These are phyloP conservation scores for Glomus cerebriforme DNA, from an alignment of 192 early-diverging fungal species.

Conservation along the genomic window DNA sequence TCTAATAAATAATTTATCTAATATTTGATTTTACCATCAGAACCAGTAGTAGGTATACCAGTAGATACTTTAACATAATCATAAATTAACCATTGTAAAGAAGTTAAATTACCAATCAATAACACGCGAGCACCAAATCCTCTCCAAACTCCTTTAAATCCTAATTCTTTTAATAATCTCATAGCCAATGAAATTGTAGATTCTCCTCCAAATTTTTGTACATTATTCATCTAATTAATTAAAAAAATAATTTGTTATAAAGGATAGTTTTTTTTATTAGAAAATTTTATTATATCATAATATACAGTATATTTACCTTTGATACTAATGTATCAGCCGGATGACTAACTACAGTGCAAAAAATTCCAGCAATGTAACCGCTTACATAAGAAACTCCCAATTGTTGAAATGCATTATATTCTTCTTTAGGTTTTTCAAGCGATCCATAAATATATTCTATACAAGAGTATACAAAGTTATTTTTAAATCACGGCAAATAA, in stretches of 20 bases:
- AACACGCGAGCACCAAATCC: slow-evolving; percentile 84
- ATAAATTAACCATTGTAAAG: slow-evolving; percentile 83
- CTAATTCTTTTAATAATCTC: slow-evolving; percentile 62
- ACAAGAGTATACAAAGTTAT: not conserved
- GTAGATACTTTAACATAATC: slow-evolving; percentile 43
- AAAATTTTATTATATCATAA: no score
- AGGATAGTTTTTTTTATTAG: no score
- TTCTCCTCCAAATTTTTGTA: slow-evolving; percentile 57
- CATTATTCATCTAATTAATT: slow-evolving; percentile 52
- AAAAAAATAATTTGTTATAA: no score
- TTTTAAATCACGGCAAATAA: no score
- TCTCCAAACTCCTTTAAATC: slow-evolving; percentile 70
- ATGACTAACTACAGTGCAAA: slow-evolving; percentile 88
- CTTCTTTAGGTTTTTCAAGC: slow-evolving; percentile 63
- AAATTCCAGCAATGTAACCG: slow-evolving; percentile 87
- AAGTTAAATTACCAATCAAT: slow-evolving; percentile 92
- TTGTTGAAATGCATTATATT: slow-evolving; percentile 73
- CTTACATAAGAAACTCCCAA: slow-evolving; percentile 78
- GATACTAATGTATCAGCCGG: slow-evolving; percentile 85
- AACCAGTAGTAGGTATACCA: slow-evolving; percentile 15
- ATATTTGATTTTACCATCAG: not conserved
- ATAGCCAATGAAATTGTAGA: slow-evolving; percentile 50
- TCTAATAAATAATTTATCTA: no score
- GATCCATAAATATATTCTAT: slow-evolving; percentile 66
- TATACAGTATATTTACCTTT: no score